Evolutionary conservation across 2,329 filamentous ascomycete genomes (phyloP), one percentile per base, ranked within the genome.

Genomic region (Coniella vitis): DNA sequence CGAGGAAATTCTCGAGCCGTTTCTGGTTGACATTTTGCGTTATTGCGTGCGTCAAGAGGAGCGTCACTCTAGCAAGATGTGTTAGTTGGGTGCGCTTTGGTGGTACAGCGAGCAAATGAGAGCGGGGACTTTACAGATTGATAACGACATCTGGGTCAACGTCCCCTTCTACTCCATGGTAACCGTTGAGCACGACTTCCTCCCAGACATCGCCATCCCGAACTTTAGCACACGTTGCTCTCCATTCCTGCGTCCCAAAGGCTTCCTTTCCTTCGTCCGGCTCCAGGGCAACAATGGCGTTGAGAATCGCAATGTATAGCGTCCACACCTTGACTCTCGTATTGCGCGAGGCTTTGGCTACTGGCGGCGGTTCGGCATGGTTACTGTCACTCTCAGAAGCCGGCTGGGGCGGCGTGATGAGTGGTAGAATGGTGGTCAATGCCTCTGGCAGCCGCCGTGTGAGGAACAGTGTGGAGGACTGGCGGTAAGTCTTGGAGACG

Each of bases 311-410:
- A 56, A 97, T 78, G 65, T 97, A 98, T 60, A 98, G 76, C 66
- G 90, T 95, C 93, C 93, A 98, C 55, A 97, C 86, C 68, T 97
- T 98, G 65, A 95, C 86, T 56, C 90, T 77, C 49, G 88, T 93
- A 29, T 84, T 86, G 56, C 86, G 81, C 37, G 87, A 90, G 46
- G 89, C 89, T 55, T 77, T 80, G 47, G 87, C 84, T 46, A 96
- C 82, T 4, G 90, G 88, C 22, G 89, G 85, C 22, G 79, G 72
- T 49, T 81, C 75, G 32, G 59, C 63, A 17, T 66, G 55, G 29
- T 69, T 67, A 44, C 71, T 69, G 17, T 65, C 72, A 65, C 42
- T 75, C 20, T 42, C 36, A 8, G 70, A 17, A 69, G 67, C 49
- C 74, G 68, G 25, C 70, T 69, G 54, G 2, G 70, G 71, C 7